Base-by-base conservation (phyloP, 192 early-diverging fungal genomes). In the Chytriomyces hyalinus region DNA sequence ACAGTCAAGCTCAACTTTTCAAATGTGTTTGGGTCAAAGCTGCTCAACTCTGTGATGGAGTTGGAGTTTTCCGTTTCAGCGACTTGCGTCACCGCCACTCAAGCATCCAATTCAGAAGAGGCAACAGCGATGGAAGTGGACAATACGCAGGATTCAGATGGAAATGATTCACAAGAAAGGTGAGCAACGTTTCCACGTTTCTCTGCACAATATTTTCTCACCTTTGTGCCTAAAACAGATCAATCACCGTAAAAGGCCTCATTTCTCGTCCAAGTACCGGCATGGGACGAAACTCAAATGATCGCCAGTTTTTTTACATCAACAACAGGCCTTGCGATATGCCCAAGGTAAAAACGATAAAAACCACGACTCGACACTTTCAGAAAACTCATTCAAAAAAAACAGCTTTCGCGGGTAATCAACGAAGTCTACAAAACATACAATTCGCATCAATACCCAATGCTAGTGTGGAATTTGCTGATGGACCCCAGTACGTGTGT, bases 321-420 rank as follows among this genome's bases (percentile, higher is more conserved):
- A 98, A 98, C 81, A 92, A 92, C 8, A 90, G 96, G 20, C 97
- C 98, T 0, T 94, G 95, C 70, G 86, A 88, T 61, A 80, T 97
- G 49, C 94, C 93, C 63, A 94, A 92, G 75, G 91, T 92, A 77
- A 26, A 46, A 3, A 13, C 36, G 13, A 17, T 13, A 13, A 5
- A 13, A 5, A 53, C 8, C 49, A 66, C 45, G 48, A 36, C 49
- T 28, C 61, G 61, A n/a, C 48, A 28, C n/a, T 10, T 43, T 50
- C 9, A 67, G 22, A 44, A 28, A 7, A 17, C 15, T 84, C 49
- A 46, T 80, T 36, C 49, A 61, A 48, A 44, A 10, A 7, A 44
- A 48, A 28, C 67, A 92, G 89, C 76, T 95, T 26, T 73, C 92
- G 5, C 88, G 88, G 57, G 86, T 88, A 2, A 80, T 98, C 67